Evolutionary conservation across 257 asterid genomes (phyloP).

Genomic region (Avicennia marina): DNA sequence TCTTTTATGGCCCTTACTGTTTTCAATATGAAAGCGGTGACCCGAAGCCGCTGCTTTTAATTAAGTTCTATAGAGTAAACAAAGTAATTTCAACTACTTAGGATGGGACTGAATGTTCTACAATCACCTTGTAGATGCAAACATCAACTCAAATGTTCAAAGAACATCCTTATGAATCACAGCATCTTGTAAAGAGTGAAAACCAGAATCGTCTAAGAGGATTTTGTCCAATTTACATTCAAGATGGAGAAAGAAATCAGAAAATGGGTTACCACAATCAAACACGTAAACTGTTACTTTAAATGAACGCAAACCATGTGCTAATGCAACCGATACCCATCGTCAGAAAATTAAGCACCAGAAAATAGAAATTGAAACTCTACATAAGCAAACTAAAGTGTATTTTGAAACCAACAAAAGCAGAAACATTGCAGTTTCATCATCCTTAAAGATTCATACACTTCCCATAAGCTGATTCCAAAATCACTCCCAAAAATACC

Average conservation of each 20-base stretch:
- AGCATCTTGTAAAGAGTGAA: background rate
- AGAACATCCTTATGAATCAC: background rate
- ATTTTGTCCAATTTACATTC: background rate
- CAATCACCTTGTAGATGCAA: background rate
- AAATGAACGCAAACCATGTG: background rate
- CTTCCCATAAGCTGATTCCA: constrained; percentile 9
- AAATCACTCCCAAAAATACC: background rate
- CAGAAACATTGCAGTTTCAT: background rate
- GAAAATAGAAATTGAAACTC: background rate
- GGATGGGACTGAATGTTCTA: background rate
- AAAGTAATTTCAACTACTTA: background rate
- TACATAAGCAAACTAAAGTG: background rate
- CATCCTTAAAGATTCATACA: background rate
- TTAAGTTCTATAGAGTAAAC: background rate
- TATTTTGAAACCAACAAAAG: background rate
- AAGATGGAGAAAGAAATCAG: background rate
- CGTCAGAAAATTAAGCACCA: background rate
- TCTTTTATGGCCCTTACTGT: background rate
- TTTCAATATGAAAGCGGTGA: background rate
- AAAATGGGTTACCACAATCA: background rate
- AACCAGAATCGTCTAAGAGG: background rate
- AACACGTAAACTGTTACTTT: background rate
- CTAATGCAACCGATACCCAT: background rate
- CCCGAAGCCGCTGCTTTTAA: background rate
- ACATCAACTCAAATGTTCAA: background rate